Evolutionary conservation across 2,329 filamentous ascomycete genomes (phyloP), one percentile per base, ranked within the genome.

Genomic region (Fusarium nygamai): DNA sequence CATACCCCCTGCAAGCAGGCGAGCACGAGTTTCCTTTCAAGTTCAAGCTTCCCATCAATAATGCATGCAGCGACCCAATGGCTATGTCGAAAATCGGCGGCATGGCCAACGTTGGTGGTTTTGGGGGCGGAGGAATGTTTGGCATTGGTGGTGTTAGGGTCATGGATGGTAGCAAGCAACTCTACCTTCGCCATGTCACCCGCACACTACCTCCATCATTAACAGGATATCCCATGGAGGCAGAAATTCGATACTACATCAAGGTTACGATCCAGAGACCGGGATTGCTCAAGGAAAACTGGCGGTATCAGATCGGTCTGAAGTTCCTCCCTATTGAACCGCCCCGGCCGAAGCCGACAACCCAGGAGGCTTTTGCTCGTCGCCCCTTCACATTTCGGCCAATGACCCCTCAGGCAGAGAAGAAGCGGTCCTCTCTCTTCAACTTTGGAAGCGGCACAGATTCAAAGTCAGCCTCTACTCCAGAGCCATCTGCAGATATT

Each of bases 221-320:
- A 61, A 93, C 89, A n/a, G 94, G 94, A 7, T 95, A 96, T 75
- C 94, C 94, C 0, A 92, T 92, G 38, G 91, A 95, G 82, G 96
- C 95, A 29, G 95, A 98, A 83, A 95, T 98, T 69, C 90, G 92
- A 76, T 99, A 99, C 83, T 99, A 94, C 81, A 88, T 98, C 80
- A 99, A 99, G 82, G 94, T 93, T n/a, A 98, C 96, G 0, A 91
- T 98, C 11, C 94, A 95, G 78, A 88, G 95, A n/a, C 94, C 95
- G 0, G 92, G 93, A 20, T 88, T 98, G 67, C 94, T 97, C 83
- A 96, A 96, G 80, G 95, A 98, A 83, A 98, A 98, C 78, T 93
- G 94, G 82, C 88, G 95, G 27, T 87, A 87, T 72, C 85, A 89
- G 71, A 79, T 88, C 41, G 90, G 91, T 41, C 92, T 98, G 84